These are phyloP conservation scores for Glycine tomentella DNA, from an alignment of 306 rosid species.

Conservation along the genomic window DNA sequence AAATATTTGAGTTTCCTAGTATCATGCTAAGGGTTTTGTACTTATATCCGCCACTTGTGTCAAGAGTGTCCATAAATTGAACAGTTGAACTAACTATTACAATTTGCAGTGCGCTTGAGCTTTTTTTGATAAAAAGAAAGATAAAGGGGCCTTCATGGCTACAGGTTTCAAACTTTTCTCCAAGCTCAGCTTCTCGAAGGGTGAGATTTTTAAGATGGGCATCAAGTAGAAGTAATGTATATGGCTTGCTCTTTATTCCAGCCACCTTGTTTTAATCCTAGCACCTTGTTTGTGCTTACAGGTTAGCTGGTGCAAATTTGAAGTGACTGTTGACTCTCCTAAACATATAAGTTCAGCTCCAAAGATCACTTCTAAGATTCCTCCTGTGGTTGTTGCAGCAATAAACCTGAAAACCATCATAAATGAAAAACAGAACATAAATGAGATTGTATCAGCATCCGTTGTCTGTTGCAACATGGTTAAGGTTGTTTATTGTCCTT, in stretches of 20 bases:
- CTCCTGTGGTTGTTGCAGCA: slow-evolving; percentile 82
- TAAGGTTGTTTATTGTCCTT: slow-evolving; percentile 67
- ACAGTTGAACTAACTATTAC: slow-evolving; percentile 42
- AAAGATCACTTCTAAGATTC: slow-evolving; percentile 64
- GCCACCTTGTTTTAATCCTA: slow-evolving; percentile 32
- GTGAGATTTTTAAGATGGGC: slow-evolving; percentile 56
- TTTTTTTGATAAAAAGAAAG: slow-evolving; percentile 83
- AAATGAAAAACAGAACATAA: slow-evolving; percentile 73
- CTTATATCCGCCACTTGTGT: neutral
- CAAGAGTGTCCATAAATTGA: slow-evolving; percentile 20
- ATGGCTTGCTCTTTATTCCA: slow-evolving; percentile 24
- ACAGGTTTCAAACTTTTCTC: slow-evolving; percentile 65
- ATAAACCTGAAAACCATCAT: slow-evolving; percentile 80
- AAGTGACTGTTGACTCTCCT: slow-evolving; percentile 77
- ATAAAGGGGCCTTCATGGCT: slow-evolving; percentile 96
- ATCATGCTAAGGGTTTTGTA: neutral
- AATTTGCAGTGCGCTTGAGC: slow-evolving; percentile 89
- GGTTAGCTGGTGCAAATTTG: slow-evolving; percentile 99
- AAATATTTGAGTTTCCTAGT: neutral
- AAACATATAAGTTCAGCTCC: slow-evolving; percentile 72
- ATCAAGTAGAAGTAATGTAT: neutral
- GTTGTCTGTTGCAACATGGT: slow-evolving; percentile 83
- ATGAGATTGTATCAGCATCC: slow-evolving; percentile 95
- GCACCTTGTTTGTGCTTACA: slow-evolving; percentile 52
- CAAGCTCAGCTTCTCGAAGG: slow-evolving; percentile 67